Evolutionary conservation across 2,329 filamentous ascomycete species (phyloP).

Genomic region (Leptographium galeiforme): DNA sequence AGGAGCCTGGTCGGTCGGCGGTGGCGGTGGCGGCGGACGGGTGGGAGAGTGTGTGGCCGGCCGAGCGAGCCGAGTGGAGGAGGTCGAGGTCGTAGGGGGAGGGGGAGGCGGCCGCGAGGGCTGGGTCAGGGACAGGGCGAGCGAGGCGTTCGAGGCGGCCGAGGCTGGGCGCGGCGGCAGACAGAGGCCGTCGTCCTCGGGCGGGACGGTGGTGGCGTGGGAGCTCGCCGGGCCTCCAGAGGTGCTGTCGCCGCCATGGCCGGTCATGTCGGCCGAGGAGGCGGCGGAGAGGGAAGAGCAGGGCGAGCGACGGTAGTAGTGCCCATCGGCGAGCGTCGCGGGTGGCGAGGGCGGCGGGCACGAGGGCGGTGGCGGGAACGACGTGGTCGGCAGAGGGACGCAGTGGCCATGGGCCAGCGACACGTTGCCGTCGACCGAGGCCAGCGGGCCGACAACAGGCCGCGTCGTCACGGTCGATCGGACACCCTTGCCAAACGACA

Average conservation of each 20-base stretch:
- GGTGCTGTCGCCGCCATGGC: constrained; percentile 5
- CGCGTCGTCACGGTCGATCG: not conserved
- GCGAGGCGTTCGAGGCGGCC: not conserved
- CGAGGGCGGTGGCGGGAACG: too few relatives aligned
- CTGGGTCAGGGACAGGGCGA: not conserved
- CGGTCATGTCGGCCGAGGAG: constrained; percentile 11
- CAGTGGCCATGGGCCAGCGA: constrained; percentile 4
- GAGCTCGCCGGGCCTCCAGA: constrained; percentile 9
- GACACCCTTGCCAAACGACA: constrained; percentile 4
- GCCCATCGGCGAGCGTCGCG: constrained; percentile 4
- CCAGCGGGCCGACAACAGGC: constrained; percentile 1
- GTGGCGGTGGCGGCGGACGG: not conserved
- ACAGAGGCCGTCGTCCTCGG: constrained; percentile 5
- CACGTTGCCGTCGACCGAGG: constrained; percentile 7
- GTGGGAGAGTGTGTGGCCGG: constrained; percentile 1
- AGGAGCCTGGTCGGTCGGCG: not conserved
- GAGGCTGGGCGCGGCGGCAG: not conserved
- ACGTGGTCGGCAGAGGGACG: not conserved
- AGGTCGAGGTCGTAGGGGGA: not conserved
- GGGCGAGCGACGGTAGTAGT: constrained; percentile 2
- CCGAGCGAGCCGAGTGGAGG: not conserved
- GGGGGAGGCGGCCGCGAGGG: not conserved
- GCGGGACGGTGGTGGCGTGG: constrained; percentile 6
- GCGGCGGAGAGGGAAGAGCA: constrained; percentile 4
- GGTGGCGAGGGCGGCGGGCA: constrained; percentile 3